Conservation (phyloP, 176 grass and related monocot genomes). For the Oryza rufipogon region DNA sequence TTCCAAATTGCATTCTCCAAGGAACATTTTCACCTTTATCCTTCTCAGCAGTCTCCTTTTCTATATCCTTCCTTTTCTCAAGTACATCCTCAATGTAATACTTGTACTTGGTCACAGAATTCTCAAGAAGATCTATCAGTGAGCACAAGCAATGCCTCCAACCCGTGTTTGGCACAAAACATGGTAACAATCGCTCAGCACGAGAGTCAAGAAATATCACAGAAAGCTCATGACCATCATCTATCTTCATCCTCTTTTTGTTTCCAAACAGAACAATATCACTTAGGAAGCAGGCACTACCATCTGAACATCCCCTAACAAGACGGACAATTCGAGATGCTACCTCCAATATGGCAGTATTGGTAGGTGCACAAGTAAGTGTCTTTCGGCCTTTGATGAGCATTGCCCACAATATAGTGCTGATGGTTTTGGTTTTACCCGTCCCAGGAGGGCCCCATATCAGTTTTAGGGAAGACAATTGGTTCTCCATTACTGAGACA, state of each 20-base stretch:
- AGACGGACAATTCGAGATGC: conserved; percentile 32
- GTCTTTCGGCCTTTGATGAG: conserved; percentile 22
- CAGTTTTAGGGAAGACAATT: conserved; percentile 38
- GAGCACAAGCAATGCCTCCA: conserved; percentile 55
- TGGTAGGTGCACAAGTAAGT: conserved; percentile 50
- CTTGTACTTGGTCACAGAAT: conserved; percentile 27
- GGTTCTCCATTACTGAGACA: conserved; percentile 27
- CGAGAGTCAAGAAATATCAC: conserved; percentile 50
- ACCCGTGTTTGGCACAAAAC: conserved; percentile 41
- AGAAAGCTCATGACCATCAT: conserved; percentile 18
- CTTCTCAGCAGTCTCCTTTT: neutral
- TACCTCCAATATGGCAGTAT: conserved; percentile 44
- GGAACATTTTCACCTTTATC: neutral
- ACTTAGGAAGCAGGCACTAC: conserved; percentile 11
- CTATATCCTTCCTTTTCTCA: neutral
- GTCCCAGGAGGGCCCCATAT: conserved; percentile 66
- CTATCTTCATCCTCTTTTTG: conserved; percentile 32
- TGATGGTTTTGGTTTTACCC: conserved; percentile 49
- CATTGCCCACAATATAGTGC: conserved; percentile 45
- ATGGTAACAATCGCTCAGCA: conserved; percentile 8
- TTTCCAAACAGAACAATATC: conserved; percentile 56
- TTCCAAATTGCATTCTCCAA: too few species aligned
- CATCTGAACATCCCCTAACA: conserved; percentile 7
- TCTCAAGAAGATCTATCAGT: conserved; percentile 38
- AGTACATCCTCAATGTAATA: conserved; percentile 1